Conservation (phyloP, 192 early-diverging fungal species). For the Mortierella alpina region DNA sequence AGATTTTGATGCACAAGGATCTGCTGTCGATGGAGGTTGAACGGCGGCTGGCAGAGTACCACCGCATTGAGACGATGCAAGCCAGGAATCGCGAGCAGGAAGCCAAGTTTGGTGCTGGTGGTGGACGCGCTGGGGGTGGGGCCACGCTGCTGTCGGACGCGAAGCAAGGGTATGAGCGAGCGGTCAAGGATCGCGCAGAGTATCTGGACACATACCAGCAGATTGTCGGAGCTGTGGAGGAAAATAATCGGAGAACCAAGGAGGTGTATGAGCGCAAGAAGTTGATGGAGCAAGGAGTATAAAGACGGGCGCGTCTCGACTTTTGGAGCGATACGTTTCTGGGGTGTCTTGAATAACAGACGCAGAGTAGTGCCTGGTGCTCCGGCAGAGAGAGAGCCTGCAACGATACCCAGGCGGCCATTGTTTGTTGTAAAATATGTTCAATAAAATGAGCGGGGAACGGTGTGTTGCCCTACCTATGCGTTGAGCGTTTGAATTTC, state of each 20-base stretch:
- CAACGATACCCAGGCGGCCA: too few species aligned
- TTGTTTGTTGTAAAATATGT: too few species aligned
- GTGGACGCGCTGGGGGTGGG: constrained; percentile 3
- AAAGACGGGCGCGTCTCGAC: background rate
- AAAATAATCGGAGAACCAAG: constrained; percentile 25
- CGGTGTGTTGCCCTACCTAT: too few species aligned
- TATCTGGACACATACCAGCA: constrained; percentile 18
- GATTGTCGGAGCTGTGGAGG: constrained; percentile 27
- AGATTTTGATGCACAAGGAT: constrained; percentile 30
- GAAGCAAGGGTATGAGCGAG: constrained; percentile 5
- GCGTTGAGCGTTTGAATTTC: too few species aligned
- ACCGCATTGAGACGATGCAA: constrained; percentile 30
- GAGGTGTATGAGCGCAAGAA: constrained; percentile 23
- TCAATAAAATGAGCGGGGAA: too few species aligned
- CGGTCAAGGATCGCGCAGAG: constrained; percentile 9
- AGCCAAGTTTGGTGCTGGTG: constrained; percentile 17
- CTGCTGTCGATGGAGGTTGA: constrained; percentile 26
- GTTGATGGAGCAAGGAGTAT: constrained; percentile 9
- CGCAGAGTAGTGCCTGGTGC: too few species aligned
- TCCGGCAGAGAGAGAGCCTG: too few species aligned
- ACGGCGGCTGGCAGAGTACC: constrained; percentile 18
- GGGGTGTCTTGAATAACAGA: too few species aligned
- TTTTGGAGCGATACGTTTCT: background rate
- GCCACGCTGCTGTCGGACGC: constrained; percentile 22
- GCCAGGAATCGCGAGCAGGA: constrained; percentile 15